phyloP scores from a whole-genome alignment of 257 asterid species.

The Misopates orontium region DNA sequence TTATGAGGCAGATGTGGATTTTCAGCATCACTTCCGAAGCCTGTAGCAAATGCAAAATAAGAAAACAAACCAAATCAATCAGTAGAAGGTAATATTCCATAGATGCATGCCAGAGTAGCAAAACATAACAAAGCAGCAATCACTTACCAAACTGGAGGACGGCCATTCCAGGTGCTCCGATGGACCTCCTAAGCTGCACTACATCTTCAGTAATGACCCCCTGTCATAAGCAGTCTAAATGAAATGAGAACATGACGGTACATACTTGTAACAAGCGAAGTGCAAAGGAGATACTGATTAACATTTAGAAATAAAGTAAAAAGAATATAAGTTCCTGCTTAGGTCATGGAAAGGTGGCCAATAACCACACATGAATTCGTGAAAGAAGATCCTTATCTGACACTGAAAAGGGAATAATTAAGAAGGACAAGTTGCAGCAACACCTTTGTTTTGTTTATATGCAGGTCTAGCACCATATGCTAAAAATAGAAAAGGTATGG shows the following conservation, averaged over 20 bases:
- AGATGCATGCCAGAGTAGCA: conserved; percentile 26
- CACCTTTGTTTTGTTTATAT: background rate
- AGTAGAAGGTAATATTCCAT: conserved; percentile 17
- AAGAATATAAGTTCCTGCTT: background rate
- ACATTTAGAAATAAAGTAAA: background rate
- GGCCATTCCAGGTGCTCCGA: conserved; percentile 99
- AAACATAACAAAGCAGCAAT: conserved; percentile 24
- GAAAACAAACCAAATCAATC: conserved; percentile 25
- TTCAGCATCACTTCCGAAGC: conserved; percentile 95
- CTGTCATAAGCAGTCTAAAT: conserved; percentile 42
- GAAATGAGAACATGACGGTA: conserved; percentile 1
- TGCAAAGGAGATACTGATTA: background rate
- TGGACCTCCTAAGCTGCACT: conserved; percentile 82
- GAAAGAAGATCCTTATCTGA: background rate
- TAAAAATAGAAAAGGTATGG: background rate
- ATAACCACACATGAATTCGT: conserved; percentile 2
- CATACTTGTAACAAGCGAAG: background rate
- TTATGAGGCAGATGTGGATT: conserved; percentile 97
- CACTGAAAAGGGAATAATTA: conserved; percentile 4
- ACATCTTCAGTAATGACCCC: conserved; percentile 96
- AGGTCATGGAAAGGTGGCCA: conserved; percentile 10
- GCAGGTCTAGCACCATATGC: conserved; percentile 9
- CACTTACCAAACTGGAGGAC: conserved; percentile 92
- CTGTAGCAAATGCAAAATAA: conserved; percentile 40
- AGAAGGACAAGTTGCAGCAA: background rate